A percentile compares a stretch with the other conserved stretches of the same genome.
Conservation (phyloP, 306 rosid species). For the Pachyrhizus erosus region DNA sequence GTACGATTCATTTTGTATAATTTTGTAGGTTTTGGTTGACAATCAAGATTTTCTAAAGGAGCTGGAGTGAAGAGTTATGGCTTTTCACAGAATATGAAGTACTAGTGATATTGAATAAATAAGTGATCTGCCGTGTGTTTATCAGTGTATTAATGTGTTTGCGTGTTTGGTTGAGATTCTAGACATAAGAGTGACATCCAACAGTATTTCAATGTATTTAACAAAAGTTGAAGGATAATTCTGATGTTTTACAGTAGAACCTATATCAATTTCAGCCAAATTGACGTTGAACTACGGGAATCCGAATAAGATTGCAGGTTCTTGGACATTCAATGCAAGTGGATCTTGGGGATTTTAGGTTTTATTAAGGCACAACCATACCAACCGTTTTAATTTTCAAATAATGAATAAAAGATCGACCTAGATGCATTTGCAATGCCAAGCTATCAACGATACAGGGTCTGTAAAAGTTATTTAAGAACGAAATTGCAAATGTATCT, state of each 20-base stretch:
- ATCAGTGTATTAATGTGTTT: neutral
- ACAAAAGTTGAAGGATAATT: neutral
- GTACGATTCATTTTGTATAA: constrained; percentile 32
- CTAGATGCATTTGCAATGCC: too few relatives aligned
- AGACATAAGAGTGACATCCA: neutral
- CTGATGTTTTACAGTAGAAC: neutral
- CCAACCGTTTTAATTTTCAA: too few relatives aligned
- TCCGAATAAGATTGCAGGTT: too few relatives aligned
- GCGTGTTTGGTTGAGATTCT: neutral
- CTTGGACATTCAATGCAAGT: too few relatives aligned
- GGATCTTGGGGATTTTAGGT: too few relatives aligned
- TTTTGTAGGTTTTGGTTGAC: constrained; percentile 86
- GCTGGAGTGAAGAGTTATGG: constrained; percentile 50
- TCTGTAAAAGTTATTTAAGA: too few relatives aligned
- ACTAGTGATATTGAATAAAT: constrained; percentile 40
- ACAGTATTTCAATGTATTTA: neutral
- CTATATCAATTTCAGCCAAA: neutral
- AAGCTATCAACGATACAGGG: too few relatives aligned
- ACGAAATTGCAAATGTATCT: too few relatives aligned
- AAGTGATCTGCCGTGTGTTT: constrained; percentile 34
- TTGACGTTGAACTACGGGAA: neutral
- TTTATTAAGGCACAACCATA: too few relatives aligned
- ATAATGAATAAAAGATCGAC: too few relatives aligned
- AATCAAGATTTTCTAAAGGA: constrained; percentile 88
- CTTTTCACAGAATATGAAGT: neutral